Base-by-base conservation (phyloP, 108 stramenopile species). In the Cyclostephanos tholiformis region DNA sequence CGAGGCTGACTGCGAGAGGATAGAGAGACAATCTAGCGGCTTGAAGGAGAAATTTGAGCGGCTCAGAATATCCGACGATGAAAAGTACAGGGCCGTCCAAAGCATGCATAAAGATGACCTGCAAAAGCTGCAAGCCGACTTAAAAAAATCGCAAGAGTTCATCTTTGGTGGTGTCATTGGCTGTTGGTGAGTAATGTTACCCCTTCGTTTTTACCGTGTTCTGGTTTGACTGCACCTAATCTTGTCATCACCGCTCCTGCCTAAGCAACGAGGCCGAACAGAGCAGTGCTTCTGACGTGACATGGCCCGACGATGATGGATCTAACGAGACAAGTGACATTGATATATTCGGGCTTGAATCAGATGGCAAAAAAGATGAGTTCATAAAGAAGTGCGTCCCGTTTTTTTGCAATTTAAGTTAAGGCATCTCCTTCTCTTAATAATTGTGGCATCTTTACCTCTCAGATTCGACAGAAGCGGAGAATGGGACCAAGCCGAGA, bases 1-100 rank as follows among this genome's bases (percentile, higher is more conserved):
- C n/a, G 81, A 82, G 35, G 74, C 41, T 39, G 74, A 71, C 41
- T 82, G 81, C 50, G 81, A 82, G 63, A 69, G 81, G 35, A 82
- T 82, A 11, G 81, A 82, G 65, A 55, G 66, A 44, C 81, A 82
- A 63, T 60, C 71, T 6, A 72, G 49, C 46, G 81, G 81, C 32
- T 58, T 82, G 35, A 75, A 69, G 29, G 81, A 82, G 56, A 82
- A 82, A 52, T 76, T 82, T 72, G 81, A 75, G 50, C 70, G 75
- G 39, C 75, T 82, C 65, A 71, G 72, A 43, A 25, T 76, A 20
- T 41, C 75, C 36, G 81, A 82, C 32, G 75, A 67, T 36, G 81
- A 82, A 41, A 82, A 76, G 75, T 82, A 70, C 43, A 63, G 29
- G 55, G 64, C 81, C 0, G 64, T 82, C 22, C 25, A 64, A 41